Conservation (phyloP, 129 eudicot genomes). For the sunflower (Helianthus annuus) region DNA sequence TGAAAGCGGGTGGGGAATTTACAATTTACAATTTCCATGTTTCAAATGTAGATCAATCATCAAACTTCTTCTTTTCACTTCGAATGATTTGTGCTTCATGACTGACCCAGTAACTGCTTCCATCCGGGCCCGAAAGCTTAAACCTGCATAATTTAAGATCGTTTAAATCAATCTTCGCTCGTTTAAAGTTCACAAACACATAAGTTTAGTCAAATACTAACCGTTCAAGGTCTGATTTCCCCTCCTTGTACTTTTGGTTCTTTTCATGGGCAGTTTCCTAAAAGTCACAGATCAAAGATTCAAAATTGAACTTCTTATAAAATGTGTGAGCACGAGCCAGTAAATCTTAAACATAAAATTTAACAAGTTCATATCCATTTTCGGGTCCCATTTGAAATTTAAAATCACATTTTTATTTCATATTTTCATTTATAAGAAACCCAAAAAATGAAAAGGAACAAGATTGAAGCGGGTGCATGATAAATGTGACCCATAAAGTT, state of each 20-base stretch:
- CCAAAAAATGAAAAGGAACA: background rate
- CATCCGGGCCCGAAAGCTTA: conserved; percentile 13
- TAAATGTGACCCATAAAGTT: conserved; percentile 7
- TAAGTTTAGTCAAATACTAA: conserved; percentile 20
- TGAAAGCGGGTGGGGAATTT: background rate
- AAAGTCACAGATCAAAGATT: conserved; percentile 21
- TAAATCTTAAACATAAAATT: too few species aligned
- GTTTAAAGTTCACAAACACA: background rate
- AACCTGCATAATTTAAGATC: conserved; percentile 12
- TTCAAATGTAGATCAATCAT: background rate
- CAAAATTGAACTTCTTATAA: background rate
- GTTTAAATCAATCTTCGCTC: background rate
- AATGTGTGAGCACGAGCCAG: background rate
- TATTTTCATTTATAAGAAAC: background rate
- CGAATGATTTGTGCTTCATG: conserved; percentile 9
- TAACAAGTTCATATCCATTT: too few species aligned
- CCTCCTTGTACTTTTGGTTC: conserved; percentile 95
- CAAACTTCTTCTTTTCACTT: conserved; percentile 10
- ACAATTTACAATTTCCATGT: conserved; percentile 6
- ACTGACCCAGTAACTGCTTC: conserved; percentile 7
- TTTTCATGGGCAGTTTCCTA: conserved; percentile 86
- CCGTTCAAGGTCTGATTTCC: conserved; percentile 92
- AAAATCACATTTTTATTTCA: background rate
- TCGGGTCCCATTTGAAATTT: too few species aligned
- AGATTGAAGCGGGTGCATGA: background rate